phyloP scores from a whole-genome alignment of 805 yeast species.

The Sugiyamaella lignohabitans region DNA sequence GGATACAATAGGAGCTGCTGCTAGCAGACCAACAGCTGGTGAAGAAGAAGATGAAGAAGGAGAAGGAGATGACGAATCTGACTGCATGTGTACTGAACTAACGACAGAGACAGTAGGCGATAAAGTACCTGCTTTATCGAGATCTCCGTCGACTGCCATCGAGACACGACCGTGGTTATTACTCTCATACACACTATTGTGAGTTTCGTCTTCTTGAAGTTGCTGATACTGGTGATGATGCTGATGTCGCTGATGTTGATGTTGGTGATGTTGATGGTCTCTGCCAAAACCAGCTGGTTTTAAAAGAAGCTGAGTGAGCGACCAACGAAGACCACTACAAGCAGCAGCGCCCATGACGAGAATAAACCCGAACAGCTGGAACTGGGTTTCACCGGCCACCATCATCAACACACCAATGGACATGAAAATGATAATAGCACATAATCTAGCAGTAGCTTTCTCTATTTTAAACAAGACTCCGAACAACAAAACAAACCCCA shows the following conservation, averaged over 20 bases:
- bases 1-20: no score
- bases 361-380: slow-evolving; percentile 51
- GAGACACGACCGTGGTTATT: no score
- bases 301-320: slow-evolving; percentile 78
- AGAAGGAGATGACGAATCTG: neutral
- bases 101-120: no score
- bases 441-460: slow-evolving; percentile 57
- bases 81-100: neutral
- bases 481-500: slow-evolving; percentile 83
- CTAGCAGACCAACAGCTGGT: no score
- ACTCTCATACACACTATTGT: no score
- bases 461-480: slow-evolving; percentile 80
- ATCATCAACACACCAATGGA: slow-evolving; percentile 79
- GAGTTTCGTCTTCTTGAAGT: no score
- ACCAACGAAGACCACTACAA: slow-evolving; percentile 91
- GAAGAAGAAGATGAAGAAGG: neutral
- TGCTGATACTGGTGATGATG: neutral
- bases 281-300: neutral
- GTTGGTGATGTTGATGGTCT: neutral
- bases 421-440: slow-evolving; percentile 70
- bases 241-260: slow-evolving; percentile 1
- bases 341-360: slow-evolving; percentile 73
- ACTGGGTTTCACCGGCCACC: slow-evolving; percentile 47
- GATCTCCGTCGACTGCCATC: no score
- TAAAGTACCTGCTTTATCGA: no score